Evolutionary conservation across 805 yeast species (phyloP).

Genomic region (Scheffersomyces ergatensis): DNA sequence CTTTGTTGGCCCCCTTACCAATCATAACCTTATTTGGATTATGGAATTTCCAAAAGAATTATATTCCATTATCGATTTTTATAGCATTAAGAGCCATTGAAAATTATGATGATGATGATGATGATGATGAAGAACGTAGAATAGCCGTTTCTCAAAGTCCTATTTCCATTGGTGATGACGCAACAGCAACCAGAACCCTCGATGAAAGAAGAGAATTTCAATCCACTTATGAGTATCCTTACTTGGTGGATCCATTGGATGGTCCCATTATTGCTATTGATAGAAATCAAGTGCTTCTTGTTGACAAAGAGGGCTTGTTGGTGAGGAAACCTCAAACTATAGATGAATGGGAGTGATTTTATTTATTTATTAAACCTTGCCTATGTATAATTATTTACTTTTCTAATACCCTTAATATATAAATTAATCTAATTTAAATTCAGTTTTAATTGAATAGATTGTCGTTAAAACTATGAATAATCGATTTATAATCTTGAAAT

Average conservation of each 20-base stretch:
- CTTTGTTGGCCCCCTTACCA: constrained; percentile 74
- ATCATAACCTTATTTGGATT: constrained; percentile 59
- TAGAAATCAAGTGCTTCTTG: constrained; percentile 35
- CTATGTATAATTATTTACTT: neutral
- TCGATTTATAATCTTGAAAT: neutral
- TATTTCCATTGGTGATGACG: neutral
- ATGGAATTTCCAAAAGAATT: constrained; percentile 80
- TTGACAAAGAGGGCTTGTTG: constrained; percentile 25
- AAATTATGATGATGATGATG: constrained; percentile 29
- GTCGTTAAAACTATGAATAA: neutral
- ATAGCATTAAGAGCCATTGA: constrained; percentile 84
- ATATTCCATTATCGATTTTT: constrained; percentile 76
- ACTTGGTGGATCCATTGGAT: constrained; percentile 64
- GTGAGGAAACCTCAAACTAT: constrained; percentile 7
- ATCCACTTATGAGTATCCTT: constrained; percentile 77
- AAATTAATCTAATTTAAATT: neutral
- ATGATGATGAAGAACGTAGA: constrained; percentile 15
- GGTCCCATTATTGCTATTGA: constrained; percentile 84
- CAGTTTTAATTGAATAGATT: neutral
- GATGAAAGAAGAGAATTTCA: constrained; percentile 76
- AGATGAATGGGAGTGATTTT: constrained; percentile 6
- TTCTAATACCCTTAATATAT: neutral
- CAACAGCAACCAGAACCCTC: constrained; percentile 44
- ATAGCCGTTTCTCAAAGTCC: neutral
- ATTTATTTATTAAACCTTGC: neutral